phyloP scores from a whole-genome alignment of 2,329 filamentous ascomycete genomes.

The Paraphaeosphaeria minitans region DNA sequence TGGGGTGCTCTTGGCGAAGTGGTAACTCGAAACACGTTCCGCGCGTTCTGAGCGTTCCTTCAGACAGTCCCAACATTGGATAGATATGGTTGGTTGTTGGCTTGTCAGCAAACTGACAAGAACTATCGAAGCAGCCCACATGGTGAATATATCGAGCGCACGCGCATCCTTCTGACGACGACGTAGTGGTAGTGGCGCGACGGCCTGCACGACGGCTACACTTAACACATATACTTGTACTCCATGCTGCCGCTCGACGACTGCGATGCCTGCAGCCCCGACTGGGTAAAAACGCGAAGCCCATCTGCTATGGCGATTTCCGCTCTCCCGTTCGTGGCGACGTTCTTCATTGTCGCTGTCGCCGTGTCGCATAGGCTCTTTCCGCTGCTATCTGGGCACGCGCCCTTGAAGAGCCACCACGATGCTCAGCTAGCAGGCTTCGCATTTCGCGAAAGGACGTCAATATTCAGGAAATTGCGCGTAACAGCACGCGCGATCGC shows the following conservation, averaged over 20 bases:
- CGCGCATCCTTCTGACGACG: slow-evolving; percentile 19
- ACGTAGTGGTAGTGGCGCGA: slow-evolving; percentile 25
- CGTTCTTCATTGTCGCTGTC: slow-evolving; percentile 67
- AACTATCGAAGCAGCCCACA: slow-evolving; percentile 18
- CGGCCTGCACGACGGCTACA: slow-evolving; percentile 14
- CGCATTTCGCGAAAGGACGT: slow-evolving; percentile 28
- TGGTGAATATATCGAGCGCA: slow-evolving; percentile 33
- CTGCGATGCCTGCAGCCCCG: slow-evolving; percentile 66
- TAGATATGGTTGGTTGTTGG: slow-evolving; percentile 1
- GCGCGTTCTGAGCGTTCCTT: slow-evolving; percentile 14
- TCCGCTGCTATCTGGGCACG: slow-evolving; percentile 67
- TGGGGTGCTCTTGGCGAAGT: slow-evolving; percentile 14
- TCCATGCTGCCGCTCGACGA: slow-evolving; percentile 48
- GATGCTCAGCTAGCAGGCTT: slow-evolving; percentile 62
- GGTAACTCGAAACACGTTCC: slow-evolving; percentile 18
- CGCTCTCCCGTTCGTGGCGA: slow-evolving; percentile 69
- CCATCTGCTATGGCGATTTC: slow-evolving; percentile 63
- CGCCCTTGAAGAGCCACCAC: slow-evolving; percentile 65
- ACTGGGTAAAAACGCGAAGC: slow-evolving; percentile 50
- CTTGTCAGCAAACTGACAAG: slow-evolving; percentile 19
- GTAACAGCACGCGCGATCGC: slow-evolving; percentile 50
- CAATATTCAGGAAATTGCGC: slow-evolving; percentile 46
- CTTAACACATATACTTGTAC: slow-evolving; percentile 7
- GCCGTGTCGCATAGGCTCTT: slow-evolving; percentile 72
- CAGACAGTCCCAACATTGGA: background rate